Base-by-base conservation (phyloP, 1,284 basidiomycete species). In the Clitocybe nebularis region DNA sequence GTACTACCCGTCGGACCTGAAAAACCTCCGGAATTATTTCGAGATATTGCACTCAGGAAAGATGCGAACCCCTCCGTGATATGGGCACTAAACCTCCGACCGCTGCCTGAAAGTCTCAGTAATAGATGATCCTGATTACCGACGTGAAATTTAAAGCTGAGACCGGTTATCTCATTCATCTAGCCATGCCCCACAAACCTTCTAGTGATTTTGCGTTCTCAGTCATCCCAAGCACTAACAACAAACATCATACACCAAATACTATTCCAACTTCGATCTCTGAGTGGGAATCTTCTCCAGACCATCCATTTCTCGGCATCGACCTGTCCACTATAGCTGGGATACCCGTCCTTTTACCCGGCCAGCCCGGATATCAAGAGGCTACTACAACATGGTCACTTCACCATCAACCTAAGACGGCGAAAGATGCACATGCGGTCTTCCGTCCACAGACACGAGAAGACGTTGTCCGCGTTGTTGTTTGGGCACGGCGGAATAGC, bases 301-400 rank as follows among this genome's bases (percentile, higher is more conserved):
- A 10, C 6, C 8, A 13, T 4, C 10, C 17, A 19, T 4, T 17
- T 5, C 36, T 26, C 14, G 24, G 24, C 5, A 17, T 38, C n/a
- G 36, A 26, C 21, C 16, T 38, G 3, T 17, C 22, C 4, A 19
- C 36, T 3, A n/a, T 38, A 4, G 25, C n/a, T 28, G 36, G 36
- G 9, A 38, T 38, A 8, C 36, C 36, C 6, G 36, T 38, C 23
- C 25, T 38, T 3, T 25, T 38, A 14, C 36, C 36, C n/a, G 17
- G 13, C 11, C 23, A 38, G 3, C 14, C 25, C 3, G 36, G 36
- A 7, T 38, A 26, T 19, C 14, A 26, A 9, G 23, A 11, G 7
- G 23, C 36, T 19, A 28, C 20, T n/a, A 26, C 23, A 6, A 38
- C 36, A 17, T 38, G 36, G 36, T 38, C 36, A 19, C 14, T 19